These are phyloP conservation scores for Rosa lucieae DNA, from an alignment of 306 rosid species.

Conservation along the genomic window DNA sequence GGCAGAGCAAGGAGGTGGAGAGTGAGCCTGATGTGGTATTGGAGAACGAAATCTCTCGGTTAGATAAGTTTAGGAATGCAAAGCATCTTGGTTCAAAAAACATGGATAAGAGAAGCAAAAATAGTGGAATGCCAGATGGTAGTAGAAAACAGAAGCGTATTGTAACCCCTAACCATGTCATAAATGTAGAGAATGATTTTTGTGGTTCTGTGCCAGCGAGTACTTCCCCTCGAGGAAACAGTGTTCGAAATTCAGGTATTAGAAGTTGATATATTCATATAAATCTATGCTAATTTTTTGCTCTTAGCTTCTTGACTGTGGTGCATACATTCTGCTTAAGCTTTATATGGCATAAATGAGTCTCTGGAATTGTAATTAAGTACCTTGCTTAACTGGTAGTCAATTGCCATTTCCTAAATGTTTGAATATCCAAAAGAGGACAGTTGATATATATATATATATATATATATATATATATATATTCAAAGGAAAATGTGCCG, in stretches of 20 bases:
- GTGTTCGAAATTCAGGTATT: slow-evolving; percentile 2
- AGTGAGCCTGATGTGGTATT: background rate
- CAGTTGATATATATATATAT: background rate
- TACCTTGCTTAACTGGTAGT: background rate
- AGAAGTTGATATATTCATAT: background rate
- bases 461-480: too few relatives aligned
- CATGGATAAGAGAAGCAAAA: background rate
- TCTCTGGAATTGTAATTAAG: background rate
- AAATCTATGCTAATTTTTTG: background rate
- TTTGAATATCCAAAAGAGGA: background rate
- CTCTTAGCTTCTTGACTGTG: background rate
- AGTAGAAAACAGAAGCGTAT: background rate
- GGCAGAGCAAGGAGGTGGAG: slow-evolving; percentile 20
- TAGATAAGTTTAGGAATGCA: background rate
- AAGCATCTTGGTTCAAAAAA: background rate
- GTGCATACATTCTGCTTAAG: background rate
- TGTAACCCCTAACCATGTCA: background rate
- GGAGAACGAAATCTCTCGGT: background rate
- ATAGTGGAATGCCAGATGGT: background rate
- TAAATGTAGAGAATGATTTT: background rate
- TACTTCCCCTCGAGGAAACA: background rate
- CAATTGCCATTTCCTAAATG: background rate
- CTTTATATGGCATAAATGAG: background rate
- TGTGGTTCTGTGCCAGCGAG: background rate
- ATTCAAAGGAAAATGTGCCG: too few relatives aligned